Evolutionary conservation across 176 grass and related monocot species (phyloP), one percentile per base, ranked within the genome.

Genomic region (Oropetium thomaeum): DNA sequence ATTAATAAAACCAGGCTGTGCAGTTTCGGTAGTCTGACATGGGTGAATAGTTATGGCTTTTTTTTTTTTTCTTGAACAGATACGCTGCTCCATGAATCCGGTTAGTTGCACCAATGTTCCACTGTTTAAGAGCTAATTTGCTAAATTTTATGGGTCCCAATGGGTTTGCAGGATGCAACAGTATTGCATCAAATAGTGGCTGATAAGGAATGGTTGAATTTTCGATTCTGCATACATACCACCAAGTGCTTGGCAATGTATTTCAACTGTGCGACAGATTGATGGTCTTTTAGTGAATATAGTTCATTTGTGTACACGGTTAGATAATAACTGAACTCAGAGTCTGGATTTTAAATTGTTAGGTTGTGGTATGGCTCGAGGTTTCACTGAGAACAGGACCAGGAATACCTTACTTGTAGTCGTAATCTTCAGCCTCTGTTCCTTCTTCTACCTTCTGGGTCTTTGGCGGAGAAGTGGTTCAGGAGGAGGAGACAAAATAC

Each of bases 381-480:
- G 53, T 72, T 84, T 67, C 10, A 81, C 47, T 17, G 89, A 96
- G 58, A 92, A 79, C 73, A 84, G 68, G 72, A 92, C 74, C 61
- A 90, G 87, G 75, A 88, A 71, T n/a, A 35, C 70, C 42, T 37
- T 92, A 49, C 73, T 78, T 72, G 70, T 90, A 51, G 45, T 90
- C 63, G 67, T 96, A 38, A 48, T 81, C 74, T 67, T 90, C 51
- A 78, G 83, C 25, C 77, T 92, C 26, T 90, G 93, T 58, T 83
- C 81, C 44, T 96, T 92, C 82, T 92, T 89, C 84, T 92, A 92
- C 40, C 86, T 96, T 48, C 48, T 96, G 29, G 93, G 93, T 68
- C 85, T 80, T 58, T 90, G 86, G 89, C 78, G 85, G 25, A 85
- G 77, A 81, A 81, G 89, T 80, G 81, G 87, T 62, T 85, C 89